These are phyloP conservation scores for Trichoderma erinaceum DNA, from an alignment of 495 filamentous ascomycete genomes.

Conservation along the genomic window DNA sequence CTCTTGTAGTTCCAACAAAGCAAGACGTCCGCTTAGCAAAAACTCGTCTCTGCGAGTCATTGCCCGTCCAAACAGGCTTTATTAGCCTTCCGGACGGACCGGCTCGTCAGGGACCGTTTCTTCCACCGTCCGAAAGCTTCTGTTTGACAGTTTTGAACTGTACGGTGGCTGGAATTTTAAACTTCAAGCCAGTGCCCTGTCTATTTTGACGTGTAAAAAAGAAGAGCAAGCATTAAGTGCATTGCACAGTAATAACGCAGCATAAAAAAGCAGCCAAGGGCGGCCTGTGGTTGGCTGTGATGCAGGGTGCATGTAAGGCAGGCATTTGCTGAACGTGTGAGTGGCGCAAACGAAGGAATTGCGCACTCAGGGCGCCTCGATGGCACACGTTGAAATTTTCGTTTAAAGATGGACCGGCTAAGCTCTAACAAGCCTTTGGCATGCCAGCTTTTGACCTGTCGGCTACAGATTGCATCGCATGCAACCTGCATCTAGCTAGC, in stretches of 20 bases:
- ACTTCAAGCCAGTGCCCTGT: neutral
- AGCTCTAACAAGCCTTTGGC: neutral
- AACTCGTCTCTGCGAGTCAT: neutral
- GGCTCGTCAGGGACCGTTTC: slow-evolving; percentile 4
- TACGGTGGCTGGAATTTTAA: neutral
- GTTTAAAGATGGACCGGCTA: neutral
- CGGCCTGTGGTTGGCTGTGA: too few relatives aligned
- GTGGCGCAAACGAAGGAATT: too few relatives aligned
- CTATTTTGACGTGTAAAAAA: neutral
- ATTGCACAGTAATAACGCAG: too few relatives aligned
- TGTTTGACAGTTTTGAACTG: neutral
- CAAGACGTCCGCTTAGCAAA: neutral
- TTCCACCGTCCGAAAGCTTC: neutral
- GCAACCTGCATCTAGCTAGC: neutral
- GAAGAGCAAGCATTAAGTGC: neutral
- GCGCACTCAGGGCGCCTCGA: too few relatives aligned
- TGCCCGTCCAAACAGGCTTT: neutral
- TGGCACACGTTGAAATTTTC: neutral
- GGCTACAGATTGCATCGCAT: neutral
- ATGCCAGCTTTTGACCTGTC: neutral
- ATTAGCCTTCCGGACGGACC: slow-evolving; percentile 11
- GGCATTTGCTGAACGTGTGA: too few relatives aligned
- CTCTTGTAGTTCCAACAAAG: neutral
- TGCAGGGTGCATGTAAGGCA: too few relatives aligned
- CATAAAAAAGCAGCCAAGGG: too few relatives aligned